Evolutionary conservation across 73 alveolate genomes (phyloP).

Genomic region (Tetrahymena borealis): DNA sequence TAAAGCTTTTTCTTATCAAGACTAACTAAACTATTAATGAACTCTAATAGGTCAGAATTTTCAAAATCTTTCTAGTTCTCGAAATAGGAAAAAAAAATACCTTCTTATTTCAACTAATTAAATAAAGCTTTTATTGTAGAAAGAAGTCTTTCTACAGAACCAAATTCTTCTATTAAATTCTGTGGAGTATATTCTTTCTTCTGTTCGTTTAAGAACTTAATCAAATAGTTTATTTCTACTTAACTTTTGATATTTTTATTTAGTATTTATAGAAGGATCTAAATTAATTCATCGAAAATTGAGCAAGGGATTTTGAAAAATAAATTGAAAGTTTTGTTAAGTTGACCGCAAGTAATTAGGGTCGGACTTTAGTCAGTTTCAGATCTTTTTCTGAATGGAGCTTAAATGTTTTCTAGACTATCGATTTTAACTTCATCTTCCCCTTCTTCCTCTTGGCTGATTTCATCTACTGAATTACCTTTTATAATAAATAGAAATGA

Average conservation of each 20-base stretch:
- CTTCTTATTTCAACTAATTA: background rate
- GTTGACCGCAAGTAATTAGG: too few relatives aligned
- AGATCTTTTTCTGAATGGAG: background rate
- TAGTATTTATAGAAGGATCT: background rate
- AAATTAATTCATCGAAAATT: background rate
- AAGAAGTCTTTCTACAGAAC: background rate
- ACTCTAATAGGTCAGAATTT: background rate
- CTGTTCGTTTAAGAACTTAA: background rate
- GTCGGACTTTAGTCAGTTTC: too few relatives aligned
- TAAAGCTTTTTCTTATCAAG: background rate
- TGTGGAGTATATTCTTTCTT: background rate
- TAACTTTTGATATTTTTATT: background rate
- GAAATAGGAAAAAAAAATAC: background rate
- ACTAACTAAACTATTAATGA: background rate
- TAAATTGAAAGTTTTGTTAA: background rate
- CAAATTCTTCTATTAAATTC: background rate
- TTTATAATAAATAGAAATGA: background rate
- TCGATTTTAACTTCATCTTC: background rate
- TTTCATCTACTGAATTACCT: background rate
- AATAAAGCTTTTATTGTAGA: background rate
- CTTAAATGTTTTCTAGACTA: background rate
- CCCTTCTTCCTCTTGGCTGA: background rate
- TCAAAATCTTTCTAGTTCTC: background rate
- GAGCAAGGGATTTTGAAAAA: background rate
- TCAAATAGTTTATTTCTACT: background rate